Percentiles rank a stretch among this genome's conserved stretches.
These are phyloP conservation scores for Blakeslea trispora DNA, from an alignment of 371 early-diverging fungal species.

Conservation along the genomic window DNA sequence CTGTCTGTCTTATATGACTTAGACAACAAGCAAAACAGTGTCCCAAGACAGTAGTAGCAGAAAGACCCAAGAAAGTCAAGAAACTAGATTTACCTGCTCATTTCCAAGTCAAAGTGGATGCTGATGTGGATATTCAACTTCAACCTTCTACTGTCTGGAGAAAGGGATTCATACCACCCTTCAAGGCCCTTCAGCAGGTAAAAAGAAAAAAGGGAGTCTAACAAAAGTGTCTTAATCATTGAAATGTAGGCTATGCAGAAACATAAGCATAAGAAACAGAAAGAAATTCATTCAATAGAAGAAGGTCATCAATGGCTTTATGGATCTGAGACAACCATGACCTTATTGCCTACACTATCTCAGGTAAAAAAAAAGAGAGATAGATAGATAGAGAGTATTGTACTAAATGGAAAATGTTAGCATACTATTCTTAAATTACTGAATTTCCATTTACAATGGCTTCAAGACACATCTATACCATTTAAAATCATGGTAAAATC, in stretches of 20 bases:
- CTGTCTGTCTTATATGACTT: background rate
- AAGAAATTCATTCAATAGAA: constrained; percentile 15
- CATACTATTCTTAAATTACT: constrained; percentile 28
- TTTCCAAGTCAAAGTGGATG: constrained; percentile 26
- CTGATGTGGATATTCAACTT: background rate
- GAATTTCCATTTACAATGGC: constrained; percentile 33
- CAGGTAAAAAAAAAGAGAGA: too few relatives aligned
- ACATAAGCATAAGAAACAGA: constrained; percentile 8
- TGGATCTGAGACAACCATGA: background rate
- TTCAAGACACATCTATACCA: constrained; percentile 16
- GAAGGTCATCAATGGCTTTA: constrained; percentile 10
- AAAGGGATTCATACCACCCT: constrained; percentile 23
- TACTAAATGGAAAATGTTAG: constrained; percentile 5
- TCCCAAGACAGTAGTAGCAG: constrained; percentile 31
- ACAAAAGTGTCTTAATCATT: background rate
- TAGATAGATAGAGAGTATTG: too few relatives aligned
- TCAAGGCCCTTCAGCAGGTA: constrained; percentile 36
- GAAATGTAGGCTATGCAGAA: constrained; percentile 17
- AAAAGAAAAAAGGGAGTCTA: background rate
- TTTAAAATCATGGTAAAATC: constrained; percentile 16
- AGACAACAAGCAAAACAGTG: constrained; percentile 42
- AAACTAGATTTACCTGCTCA: constrained; percentile 28
- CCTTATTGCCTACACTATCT: constrained; percentile 18
- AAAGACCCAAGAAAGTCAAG: constrained; percentile 27
- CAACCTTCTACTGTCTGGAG: constrained; percentile 34